Base-by-base conservation (phyloP, 2,329 filamentous ascomycete species). In the Pestalotiopsis fici region DNA sequence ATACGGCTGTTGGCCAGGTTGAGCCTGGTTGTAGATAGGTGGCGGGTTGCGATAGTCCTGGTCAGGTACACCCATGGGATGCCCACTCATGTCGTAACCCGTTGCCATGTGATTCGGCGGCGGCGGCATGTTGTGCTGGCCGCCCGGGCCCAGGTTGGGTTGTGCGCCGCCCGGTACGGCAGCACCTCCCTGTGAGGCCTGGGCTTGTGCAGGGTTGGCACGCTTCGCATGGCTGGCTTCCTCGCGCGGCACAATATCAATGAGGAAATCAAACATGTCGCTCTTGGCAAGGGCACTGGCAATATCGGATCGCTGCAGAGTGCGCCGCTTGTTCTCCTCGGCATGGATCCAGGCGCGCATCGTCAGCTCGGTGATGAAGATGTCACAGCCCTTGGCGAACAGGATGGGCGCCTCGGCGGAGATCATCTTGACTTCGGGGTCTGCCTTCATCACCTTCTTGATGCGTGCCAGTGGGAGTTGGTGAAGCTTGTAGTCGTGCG, bases 311-410 rank as follows among this genome's bases (percentile, higher is more conserved):
- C 96, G 90, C 81, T 99, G 96, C 54, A 99, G 85, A 1, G 96
- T 99, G 56, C 96, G 91, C 35, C 96, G 90, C 85, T 99, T 99
- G 84, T 99, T 99, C 82, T 99, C 96, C 78, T 99, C 96, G 18
- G 96, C 96, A 75, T 99, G 96, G 71, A 99, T 99, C 96, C 96
- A 99, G 59, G 96, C 96, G 71, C 96, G 93, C 96, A 99, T 99
- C 7, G 96, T 99, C 69, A 99, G 86, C 81, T 99, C 96, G 1
- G 95, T 98, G 77, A 99, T 99, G 83, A 99, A 99, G 77, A 98
- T 98, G 78, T 99, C 96, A 81, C 96, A 98, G 47, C 95, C 96
- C 81, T 99, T 99, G 64, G 96, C 96, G 76, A 99, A 99, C 15
- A 99, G 86, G 73, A 99, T 99, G 1, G 96, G 96, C 1, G 96